A percentile compares a stretch with the other conserved stretches of the same genome.
phyloP scores from a whole-genome alignment of 208 protist genomes.

The Strigomonas galati region DNA sequence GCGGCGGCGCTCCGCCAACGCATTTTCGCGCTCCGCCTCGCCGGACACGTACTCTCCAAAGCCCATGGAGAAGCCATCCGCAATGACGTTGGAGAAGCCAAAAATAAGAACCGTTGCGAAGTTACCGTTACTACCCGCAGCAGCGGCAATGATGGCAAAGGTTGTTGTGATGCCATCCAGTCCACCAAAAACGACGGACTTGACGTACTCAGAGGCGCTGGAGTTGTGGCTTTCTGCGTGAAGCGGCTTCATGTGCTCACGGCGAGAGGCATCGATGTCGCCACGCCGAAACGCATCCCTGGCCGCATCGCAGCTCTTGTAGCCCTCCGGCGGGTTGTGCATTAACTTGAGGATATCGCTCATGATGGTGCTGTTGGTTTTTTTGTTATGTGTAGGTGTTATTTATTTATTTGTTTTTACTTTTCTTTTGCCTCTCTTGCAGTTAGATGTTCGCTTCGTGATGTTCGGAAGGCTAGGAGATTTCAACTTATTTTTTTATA shows the following conservation, averaged over 20 bases:
- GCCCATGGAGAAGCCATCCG: conserved; percentile 95
- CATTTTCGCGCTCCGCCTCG: conserved; percentile 91
- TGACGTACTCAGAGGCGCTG: conserved; percentile 90
- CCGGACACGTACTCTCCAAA: conserved; percentile 93
- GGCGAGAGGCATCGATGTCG: conserved; percentile 74
- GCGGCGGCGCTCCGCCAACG: conserved; percentile 72
- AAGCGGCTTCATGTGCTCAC: conserved; percentile 78
- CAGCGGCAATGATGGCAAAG: conserved; percentile 93
- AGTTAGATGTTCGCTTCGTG: no score
- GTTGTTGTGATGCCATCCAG: conserved; percentile 95
- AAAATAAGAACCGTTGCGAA: conserved; percentile 86
- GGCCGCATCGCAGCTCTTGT: conserved; percentile 75
- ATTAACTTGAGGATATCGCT: not conserved
- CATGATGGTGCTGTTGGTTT: conserved; percentile 6
- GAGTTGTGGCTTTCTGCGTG: conserved; percentile 79
- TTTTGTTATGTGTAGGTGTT: conserved; percentile 8
- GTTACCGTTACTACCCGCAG: conserved; percentile 83
- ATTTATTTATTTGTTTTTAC: not conserved
- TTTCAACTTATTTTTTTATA: no score
- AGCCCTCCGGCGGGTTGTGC: conserved; percentile 18
- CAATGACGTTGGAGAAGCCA: conserved; percentile 94
- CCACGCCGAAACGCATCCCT: conserved; percentile 50
- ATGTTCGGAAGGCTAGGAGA: no score
- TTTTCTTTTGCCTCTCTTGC: not conserved
- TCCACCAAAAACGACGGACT: conserved; percentile 93